These are phyloP conservation scores for Monilinia aucupariae DNA, from an alignment of 2,329 filamentous ascomycete species.

Conservation along the genomic window DNA sequence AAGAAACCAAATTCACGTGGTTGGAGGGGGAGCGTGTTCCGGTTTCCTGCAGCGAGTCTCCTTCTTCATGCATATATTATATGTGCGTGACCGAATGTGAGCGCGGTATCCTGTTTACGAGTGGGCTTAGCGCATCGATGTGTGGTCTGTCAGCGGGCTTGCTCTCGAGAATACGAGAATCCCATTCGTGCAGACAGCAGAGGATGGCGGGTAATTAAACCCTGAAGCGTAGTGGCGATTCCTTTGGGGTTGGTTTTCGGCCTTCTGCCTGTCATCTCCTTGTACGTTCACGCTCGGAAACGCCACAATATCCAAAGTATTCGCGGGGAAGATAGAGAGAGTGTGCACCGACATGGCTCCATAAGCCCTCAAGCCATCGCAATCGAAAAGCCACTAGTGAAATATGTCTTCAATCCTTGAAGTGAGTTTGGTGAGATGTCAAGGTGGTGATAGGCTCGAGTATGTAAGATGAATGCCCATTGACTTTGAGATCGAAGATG, in stretches of 20 bases:
- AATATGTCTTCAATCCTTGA: neutral
- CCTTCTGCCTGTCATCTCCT: neutral
- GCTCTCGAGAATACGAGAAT: slow-evolving; percentile 1
- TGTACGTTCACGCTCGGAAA: neutral
- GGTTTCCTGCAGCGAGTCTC: slow-evolving; percentile 7
- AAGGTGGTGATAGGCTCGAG: neutral
- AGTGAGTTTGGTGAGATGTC: neutral
- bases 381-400: neutral
- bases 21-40: slow-evolving; percentile 10
- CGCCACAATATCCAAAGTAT: neutral
- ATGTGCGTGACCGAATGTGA: slow-evolving; percentile 12
- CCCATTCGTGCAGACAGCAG: neutral
- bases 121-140: slow-evolving; percentile 5
- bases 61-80: slow-evolving; percentile 8
- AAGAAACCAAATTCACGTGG: slow-evolving; percentile 10
- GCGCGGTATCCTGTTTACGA: slow-evolving; percentile 8
- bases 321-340: slow-evolving; percentile 1
- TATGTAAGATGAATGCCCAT: neutral
- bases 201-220: neutral
- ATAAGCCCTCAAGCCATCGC: neutral
- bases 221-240: neutral
- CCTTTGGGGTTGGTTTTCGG: neutral
- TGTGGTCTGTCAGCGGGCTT: neutral
- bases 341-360: neutral
- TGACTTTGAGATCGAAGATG: slow-evolving; percentile 9